Conservation (phyloP, 2,329 filamentous ascomycete species). For the Conoideocrella luteorostrata region DNA sequence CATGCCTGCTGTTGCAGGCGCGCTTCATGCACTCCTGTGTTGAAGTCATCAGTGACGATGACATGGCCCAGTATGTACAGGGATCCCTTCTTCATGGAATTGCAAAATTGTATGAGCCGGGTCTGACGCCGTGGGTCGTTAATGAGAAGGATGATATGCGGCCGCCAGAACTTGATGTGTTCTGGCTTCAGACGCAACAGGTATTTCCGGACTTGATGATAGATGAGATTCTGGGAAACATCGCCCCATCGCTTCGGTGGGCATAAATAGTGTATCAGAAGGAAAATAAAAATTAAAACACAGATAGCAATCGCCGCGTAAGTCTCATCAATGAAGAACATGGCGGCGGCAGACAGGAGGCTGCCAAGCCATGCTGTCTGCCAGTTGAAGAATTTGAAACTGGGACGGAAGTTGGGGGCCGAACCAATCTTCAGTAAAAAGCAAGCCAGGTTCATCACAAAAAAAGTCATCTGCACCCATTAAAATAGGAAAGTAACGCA, state of each 20-base stretch:
- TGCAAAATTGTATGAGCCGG: constrained; percentile 83
- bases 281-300: constrained; percentile 68
- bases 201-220: constrained; percentile 80
- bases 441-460: constrained; percentile 82
- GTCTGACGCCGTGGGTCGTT: constrained; percentile 78
- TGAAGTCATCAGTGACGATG: constrained; percentile 79
- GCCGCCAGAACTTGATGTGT: constrained; percentile 90
- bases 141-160: constrained; percentile 77
- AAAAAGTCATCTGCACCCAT: constrained; percentile 65
- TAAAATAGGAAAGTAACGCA: neutral
- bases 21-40: constrained; percentile 70
- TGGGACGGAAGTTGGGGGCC: constrained; percentile 81
- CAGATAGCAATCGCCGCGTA: constrained; percentile 72
- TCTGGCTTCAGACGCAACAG: constrained; percentile 75
- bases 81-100: constrained; percentile 81
- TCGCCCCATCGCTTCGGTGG: constrained; percentile 87
- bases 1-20: constrained; percentile 74
- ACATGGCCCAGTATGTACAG: constrained; percentile 83
- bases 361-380: constrained; percentile 71
- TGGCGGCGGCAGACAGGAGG: constrained; percentile 68
- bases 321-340: constrained; percentile 84
- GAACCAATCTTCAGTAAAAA: constrained; percentile 82
- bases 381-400: constrained; percentile 86
- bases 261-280: constrained; percentile 78
- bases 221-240: constrained; percentile 83